phyloP scores from a whole-genome alignment of 2,329 filamentous ascomycete genomes.

The Dothideomycetidae sp. region DNA sequence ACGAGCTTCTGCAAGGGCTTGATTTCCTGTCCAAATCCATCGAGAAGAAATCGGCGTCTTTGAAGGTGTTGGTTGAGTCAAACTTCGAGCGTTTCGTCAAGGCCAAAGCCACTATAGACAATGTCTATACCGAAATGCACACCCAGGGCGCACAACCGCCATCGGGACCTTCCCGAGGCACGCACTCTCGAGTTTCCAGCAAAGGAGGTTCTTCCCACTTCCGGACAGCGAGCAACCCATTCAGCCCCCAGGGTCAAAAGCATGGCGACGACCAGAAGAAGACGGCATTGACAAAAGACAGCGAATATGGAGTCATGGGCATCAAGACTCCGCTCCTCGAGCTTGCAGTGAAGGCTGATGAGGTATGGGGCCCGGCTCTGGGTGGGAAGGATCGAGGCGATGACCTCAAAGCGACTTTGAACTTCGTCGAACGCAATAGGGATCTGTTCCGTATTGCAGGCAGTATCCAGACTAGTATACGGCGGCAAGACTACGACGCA shows the following conservation, averaged over 20 bases:
- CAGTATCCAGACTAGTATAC: conserved; percentile 68
- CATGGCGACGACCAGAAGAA: conserved; percentile 50
- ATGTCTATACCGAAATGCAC: conserved; percentile 94
- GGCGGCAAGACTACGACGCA: conserved; percentile 76
- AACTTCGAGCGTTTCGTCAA: conserved; percentile 98
- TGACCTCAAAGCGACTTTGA: conserved; percentile 62
- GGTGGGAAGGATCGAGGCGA: conserved; percentile 86
- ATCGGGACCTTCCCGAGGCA: conserved; percentile 17
- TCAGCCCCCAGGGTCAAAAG: conserved; percentile 24
- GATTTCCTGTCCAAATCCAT: conserved; percentile 82
- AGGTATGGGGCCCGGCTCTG: conserved; percentile 90
- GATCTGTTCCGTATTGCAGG: conserved; percentile 71
- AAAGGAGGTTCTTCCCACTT: conserved; percentile 39
- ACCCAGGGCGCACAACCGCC: conserved; percentile 47
- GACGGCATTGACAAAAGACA: conserved; percentile 84
- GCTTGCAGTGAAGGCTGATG: conserved; percentile 84
- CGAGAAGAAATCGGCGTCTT: conserved; percentile 90
- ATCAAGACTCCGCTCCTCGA: conserved; percentile 83
- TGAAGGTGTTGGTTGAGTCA: conserved; percentile 91
- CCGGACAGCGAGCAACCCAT: conserved; percentile 22
- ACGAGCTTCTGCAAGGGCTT: conserved; percentile 64
- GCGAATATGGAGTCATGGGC: conserved; percentile 73
- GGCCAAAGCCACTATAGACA: conserved; percentile 95
- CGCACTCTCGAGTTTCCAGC: conserved; percentile 54
- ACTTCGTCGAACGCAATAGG: conserved; percentile 62